Conservation (phyloP, 495 filamentous ascomycete genomes). For the Aspergillus nanangensis region DNA sequence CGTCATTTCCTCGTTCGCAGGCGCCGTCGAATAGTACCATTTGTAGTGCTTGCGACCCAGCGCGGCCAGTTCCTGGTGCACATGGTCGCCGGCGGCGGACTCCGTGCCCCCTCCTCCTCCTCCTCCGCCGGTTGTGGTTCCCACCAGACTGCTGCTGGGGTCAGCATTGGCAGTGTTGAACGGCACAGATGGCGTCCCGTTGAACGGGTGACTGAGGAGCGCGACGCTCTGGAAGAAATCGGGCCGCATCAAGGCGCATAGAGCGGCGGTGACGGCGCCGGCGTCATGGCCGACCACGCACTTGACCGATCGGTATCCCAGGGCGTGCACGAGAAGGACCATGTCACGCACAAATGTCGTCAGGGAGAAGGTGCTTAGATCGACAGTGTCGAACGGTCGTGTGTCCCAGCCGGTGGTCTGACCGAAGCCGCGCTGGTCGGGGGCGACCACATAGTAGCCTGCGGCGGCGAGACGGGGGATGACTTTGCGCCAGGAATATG, state of each 20-base stretch:
- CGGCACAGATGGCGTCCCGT: constrained; percentile 42
- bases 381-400: constrained; percentile 42
- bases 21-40: constrained; percentile 59
- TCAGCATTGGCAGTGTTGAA: constrained; percentile 42
- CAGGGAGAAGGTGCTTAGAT: constrained; percentile 52
- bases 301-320: constrained; percentile 54
- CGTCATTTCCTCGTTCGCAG: constrained; percentile 58
- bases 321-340: constrained; percentile 53
- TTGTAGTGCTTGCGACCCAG: constrained; percentile 63
- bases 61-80: constrained; percentile 51
- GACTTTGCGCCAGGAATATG: constrained; percentile 65
- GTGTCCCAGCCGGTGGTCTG: constrained; percentile 60
- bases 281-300: constrained; percentile 67
- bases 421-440: constrained; percentile 67
- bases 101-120: constrained; percentile 27
- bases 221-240: constrained; percentile 57
- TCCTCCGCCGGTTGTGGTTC: constrained; percentile 15
- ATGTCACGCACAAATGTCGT: constrained; percentile 60
- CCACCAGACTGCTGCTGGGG: not conserved
- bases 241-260: constrained; percentile 57
- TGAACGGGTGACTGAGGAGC: constrained; percentile 55
- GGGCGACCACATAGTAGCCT: constrained; percentile 60
- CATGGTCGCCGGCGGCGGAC: constrained; percentile 11
- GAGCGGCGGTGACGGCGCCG: constrained; percentile 53
- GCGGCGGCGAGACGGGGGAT: constrained; percentile 50